phyloP scores from a whole-genome alignment of 257 asterid species.

The Solanum ossicruentum region DNA sequence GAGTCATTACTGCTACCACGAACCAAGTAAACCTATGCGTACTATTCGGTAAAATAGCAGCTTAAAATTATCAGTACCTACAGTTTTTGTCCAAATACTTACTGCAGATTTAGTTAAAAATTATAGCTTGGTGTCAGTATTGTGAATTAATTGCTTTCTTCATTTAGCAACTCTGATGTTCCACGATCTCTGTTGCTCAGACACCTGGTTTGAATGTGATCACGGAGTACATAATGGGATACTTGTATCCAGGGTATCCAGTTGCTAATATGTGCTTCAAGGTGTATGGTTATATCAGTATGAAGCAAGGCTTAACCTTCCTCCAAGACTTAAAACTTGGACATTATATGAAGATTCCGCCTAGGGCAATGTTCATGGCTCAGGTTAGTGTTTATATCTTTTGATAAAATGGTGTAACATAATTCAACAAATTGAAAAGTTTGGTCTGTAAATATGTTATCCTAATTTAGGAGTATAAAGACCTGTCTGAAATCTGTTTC shows the following conservation, averaged over 20 bases:
- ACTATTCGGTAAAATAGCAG: not conserved
- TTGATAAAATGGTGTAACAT: not conserved
- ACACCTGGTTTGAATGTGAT: constrained; percentile 86
- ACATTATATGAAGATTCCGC: constrained; percentile 94
- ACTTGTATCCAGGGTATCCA: constrained; percentile 96
- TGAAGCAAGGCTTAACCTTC: constrained; percentile 77
- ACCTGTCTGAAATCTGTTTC: not conserved
- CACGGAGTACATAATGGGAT: constrained; percentile 92
- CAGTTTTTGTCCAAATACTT: not conserved
- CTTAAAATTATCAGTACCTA: not conserved
- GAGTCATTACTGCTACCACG: constrained; percentile 80
- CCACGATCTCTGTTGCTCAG: constrained; percentile 16
- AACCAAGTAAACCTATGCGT: constrained; percentile 42
- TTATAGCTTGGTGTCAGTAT: not conserved
- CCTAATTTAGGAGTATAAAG: not conserved
- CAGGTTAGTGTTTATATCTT: constrained; percentile 36
- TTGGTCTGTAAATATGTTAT: not conserved
- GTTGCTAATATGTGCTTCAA: constrained; percentile 97
- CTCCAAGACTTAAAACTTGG: constrained; percentile 93
- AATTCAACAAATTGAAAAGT: not conserved
- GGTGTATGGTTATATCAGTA: constrained; percentile 85
- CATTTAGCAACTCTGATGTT: not conserved
- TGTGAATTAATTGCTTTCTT: not conserved
- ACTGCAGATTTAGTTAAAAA: not conserved
- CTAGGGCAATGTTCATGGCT: constrained; percentile 93